Evolutionary conservation across 2,329 filamentous ascomycete species (phyloP).

Genomic region (Zalaria obscura): DNA sequence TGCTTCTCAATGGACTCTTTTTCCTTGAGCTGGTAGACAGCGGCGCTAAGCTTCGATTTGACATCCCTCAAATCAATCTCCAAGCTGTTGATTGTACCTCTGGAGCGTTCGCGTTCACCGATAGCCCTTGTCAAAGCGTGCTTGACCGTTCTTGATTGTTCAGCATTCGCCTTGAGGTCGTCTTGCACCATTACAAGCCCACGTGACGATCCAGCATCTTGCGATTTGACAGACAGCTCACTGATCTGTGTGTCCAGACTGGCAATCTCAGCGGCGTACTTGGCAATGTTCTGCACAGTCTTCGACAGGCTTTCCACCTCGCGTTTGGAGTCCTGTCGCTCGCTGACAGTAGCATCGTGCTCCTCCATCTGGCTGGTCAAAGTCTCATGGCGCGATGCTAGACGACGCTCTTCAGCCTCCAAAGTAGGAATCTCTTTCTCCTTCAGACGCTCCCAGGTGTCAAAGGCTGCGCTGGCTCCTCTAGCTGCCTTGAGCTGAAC

Average conservation of each 20-base stretch:
- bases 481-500: constrained; percentile 46
- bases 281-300: constrained; percentile 61
- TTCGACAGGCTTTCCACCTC: constrained; percentile 65
- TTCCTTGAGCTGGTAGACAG: constrained; percentile 65
- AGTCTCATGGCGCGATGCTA: constrained; percentile 24
- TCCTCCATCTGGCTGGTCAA: constrained; percentile 35
- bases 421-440: constrained; percentile 55
- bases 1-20: constrained; percentile 57
- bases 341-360: constrained; percentile 53
- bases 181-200: constrained; percentile 76
- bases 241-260: constrained; percentile 61
- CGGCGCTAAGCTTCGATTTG: constrained; percentile 55
- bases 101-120: constrained; percentile 56
- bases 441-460: constrained; percentile 57
- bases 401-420: constrained; percentile 46
- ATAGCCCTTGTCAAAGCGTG: constrained; percentile 50
- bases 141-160: constrained; percentile 53
- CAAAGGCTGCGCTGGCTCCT: constrained; percentile 36
- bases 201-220: constrained; percentile 48
- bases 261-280: constrained; percentile 56
- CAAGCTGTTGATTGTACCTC: constrained; percentile 49
- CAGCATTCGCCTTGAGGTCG: constrained; percentile 51
- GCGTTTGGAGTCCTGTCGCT: constrained; percentile 48
- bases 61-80: constrained; percentile 69
- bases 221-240: constrained; percentile 62